Evolutionary conservation across 495 filamentous ascomycete genomes (phyloP).

Genomic region (Podospora pseudocomata): DNA sequence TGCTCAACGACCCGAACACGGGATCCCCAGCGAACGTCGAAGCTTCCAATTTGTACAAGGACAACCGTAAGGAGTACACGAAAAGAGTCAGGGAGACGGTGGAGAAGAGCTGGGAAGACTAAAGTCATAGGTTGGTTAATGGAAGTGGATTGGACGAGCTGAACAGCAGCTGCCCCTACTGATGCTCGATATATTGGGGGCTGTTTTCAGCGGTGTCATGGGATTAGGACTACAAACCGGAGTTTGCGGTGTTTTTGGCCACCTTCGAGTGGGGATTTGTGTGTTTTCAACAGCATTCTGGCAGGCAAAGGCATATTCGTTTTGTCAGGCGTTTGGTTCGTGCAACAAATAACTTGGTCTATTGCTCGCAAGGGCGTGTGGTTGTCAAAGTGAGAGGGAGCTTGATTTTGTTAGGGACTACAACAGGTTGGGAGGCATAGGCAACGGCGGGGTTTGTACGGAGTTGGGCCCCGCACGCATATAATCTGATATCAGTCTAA

Average conservation of each 20-base stretch:
- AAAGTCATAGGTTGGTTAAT: constrained; percentile 17
- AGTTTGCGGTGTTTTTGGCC: constrained; percentile 21
- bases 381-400: background rate
- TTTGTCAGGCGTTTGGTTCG: background rate
- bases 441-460: background rate
- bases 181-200: background rate
- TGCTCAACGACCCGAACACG: constrained; percentile 98
- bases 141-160: background rate
- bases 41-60: constrained; percentile 97
- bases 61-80: constrained; percentile 92
- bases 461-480: background rate
- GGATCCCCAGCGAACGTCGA: constrained; percentile 97
- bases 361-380: background rate
- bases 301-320: constrained; percentile 5
- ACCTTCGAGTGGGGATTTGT: background rate
- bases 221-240: background rate
- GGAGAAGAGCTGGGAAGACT: constrained; percentile 99
- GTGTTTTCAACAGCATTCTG: constrained; percentile 10
- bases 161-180: background rate
- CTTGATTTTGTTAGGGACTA: background rate
- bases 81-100: constrained; percentile 95
- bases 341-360: background rate
- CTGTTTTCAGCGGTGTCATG: background rate
- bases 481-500: background rate
- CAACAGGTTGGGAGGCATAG: background rate